Conservation (phyloP, 495 filamentous ascomycete species). For the Thermochaetoides thermophila region DNA sequence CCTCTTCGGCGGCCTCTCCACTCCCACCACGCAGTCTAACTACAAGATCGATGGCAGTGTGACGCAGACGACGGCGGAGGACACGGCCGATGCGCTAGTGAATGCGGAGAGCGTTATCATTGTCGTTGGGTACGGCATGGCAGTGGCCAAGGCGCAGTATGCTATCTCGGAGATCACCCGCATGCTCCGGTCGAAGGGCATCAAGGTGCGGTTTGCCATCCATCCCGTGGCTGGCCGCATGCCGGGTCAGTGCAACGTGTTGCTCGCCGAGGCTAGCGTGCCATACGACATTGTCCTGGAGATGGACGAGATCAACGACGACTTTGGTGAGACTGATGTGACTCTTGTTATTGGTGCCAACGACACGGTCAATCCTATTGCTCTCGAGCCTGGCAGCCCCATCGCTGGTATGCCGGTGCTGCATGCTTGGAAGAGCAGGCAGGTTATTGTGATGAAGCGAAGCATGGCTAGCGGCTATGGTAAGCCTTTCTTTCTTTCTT, state of each 20-base stretch:
- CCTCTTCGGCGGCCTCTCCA: slow-evolving; percentile 60
- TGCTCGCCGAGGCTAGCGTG: slow-evolving; percentile 67
- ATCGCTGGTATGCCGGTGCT: slow-evolving; percentile 80
- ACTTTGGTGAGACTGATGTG: slow-evolving; percentile 68
- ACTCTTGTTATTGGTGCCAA: slow-evolving; percentile 77
- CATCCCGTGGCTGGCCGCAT: slow-evolving; percentile 73
- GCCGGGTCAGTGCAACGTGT: slow-evolving; percentile 77
- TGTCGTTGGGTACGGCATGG: slow-evolving; percentile 77
- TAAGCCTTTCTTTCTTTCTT: slow-evolving; percentile 17
- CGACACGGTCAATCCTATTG: slow-evolving; percentile 75
- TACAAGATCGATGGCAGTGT: slow-evolving; percentile 61
- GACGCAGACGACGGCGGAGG: slow-evolving; percentile 57
- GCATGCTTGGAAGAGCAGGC: slow-evolving; percentile 81
- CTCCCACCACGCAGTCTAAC: slow-evolving; percentile 37
- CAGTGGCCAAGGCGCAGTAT: slow-evolving; percentile 76
- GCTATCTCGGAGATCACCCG: slow-evolving; percentile 62
- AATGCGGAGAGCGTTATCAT: slow-evolving; percentile 68
- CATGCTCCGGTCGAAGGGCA: slow-evolving; percentile 51
- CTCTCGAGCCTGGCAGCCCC: slow-evolving; percentile 58
- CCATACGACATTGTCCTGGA: slow-evolving; percentile 76
- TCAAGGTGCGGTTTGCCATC: slow-evolving; percentile 74
- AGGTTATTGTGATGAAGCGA: slow-evolving; percentile 76
- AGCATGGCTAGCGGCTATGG: slow-evolving; percentile 71
- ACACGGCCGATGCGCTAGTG: slow-evolving; percentile 53
- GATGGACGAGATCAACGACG: slow-evolving; percentile 87